These are phyloP conservation scores for Rhodotorula taiwanensis DNA, from an alignment of 768 basidiomycete species.

Conservation along the genomic window DNA sequence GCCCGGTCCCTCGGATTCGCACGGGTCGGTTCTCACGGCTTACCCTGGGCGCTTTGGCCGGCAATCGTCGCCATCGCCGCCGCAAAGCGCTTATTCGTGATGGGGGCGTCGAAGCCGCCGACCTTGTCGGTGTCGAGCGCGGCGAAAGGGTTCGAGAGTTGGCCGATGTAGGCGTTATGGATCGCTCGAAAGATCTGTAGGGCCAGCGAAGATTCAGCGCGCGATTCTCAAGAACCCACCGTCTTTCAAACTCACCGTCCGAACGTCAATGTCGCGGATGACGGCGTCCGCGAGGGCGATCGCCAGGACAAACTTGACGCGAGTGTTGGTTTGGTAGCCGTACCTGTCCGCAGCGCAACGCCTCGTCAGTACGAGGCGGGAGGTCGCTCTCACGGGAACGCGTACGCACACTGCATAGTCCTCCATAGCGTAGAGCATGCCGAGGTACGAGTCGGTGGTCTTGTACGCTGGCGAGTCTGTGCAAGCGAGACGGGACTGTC, in stretches of 20 bases:
- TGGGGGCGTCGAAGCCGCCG: conserved; percentile 50
- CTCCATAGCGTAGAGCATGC: conserved; percentile 81
- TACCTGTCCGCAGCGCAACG: conserved; percentile 47
- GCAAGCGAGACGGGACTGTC: too few relatives aligned
- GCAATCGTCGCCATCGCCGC: conserved; percentile 67
- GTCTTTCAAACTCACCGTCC: conserved; percentile 53
- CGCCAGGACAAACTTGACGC: conserved; percentile 76
- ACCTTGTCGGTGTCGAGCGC: conserved; percentile 47
- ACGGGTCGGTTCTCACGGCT: too few relatives aligned
- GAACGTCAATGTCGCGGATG: conserved; percentile 70
- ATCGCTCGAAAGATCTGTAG: conserved; percentile 75
- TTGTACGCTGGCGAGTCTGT: conserved; percentile 52
- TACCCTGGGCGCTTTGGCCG: too few relatives aligned
- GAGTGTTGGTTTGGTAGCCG: conserved; percentile 80
- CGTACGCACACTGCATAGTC: conserved; percentile 65
- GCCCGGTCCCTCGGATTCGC: too few relatives aligned
- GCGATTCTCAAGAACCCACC: not conserved
- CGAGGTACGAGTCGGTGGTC: conserved; percentile 70
- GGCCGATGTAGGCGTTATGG: conserved; percentile 76
- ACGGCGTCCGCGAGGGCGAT: conserved; percentile 73
- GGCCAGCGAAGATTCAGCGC: not conserved
- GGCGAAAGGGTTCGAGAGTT: conserved; percentile 80
- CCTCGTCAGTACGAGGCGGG: too few relatives aligned
- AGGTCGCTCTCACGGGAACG: too few relatives aligned
- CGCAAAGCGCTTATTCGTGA: conserved; percentile 62